Base-by-base conservation (phyloP, 495 filamentous ascomycete genomes). In the Chlorociboria aeruginascens region DNA sequence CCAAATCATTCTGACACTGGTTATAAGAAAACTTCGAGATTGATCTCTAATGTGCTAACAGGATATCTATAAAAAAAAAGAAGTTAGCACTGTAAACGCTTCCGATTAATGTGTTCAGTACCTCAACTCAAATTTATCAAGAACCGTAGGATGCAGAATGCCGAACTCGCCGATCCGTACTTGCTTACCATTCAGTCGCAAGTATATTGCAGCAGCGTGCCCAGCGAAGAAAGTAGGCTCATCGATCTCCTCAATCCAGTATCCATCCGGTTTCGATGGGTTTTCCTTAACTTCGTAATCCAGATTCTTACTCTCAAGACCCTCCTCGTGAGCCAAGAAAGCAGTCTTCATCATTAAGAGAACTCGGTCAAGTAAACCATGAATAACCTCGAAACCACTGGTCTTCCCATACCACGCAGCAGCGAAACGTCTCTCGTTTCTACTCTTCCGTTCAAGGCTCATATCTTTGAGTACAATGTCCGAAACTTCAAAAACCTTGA, bases 351-450 rank as follows among this genome's bases (percentile, higher is more conserved):
- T 73, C 93, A 99, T 97, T 36, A 83, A 69, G 77, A 99, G 82
- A 47, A 96, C 69, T 12, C 92, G 81, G 61, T 97, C 92, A 28
- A 99, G 64, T 52, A 99, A 70, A 42, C 92, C 93, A 69, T 97
- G 93, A 6, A 99, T 88, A 43, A 93, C 69, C 65, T 99, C 93
- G 66, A 99, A 99, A 13, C 92, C 92, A 53, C 82, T 86, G n/a
- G 76, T 85, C 76, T 93, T 95, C 52, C 89, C 90, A 62, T 86
- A 92, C 72, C 81, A 95, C 0, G 89, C 89, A n/a, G 88, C 92
- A 13, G 86, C 89, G 66, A 93, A 95, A 64, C 89, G 90, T 20
- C 89, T 68, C 73, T 96, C 89, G 59, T 99, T 99, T 50, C 88
- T 71, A 52, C 77, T 82, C 68, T 85, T 84, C 42, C 92, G 79